Evolutionary conservation across 2,329 filamentous ascomycete species (phyloP), one percentile per base, ranked within the genome.

Genomic region (Chrysoporthe deuterocubensis): DNA sequence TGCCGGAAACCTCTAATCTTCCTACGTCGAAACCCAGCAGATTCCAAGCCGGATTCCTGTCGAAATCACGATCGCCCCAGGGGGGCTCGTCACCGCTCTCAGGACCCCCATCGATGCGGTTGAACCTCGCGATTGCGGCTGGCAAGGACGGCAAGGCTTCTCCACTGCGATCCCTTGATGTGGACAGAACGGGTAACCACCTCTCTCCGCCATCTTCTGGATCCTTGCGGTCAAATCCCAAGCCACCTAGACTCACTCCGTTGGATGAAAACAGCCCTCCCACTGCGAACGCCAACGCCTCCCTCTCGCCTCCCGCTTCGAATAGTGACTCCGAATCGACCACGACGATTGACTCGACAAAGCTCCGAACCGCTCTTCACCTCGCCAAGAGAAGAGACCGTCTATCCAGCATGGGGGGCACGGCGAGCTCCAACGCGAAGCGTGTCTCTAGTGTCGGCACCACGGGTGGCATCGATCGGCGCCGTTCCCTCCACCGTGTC

Each of bases 11-110:
- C 16, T 77, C 78, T 8, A 77, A 72, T 11, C 72, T 83, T 4
- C 72, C 75, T 7, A 58, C 74, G 18, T 73, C 79, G 44, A 92
- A 92, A 73, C 87, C 87, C 62, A 92, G 87, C 79, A 88, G 95
- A 56, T 98, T 98, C 81, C 92, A 97, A 74, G 87, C 94, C 2
- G 95, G 95, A 5, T 97, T 97, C 77, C 81, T 98, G 34, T 89
- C 92, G 81, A 87, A 86, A 75, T 72, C 78, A 52, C 79, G 81
- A 56, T 74, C 77, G 2, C 81, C 82, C 1, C 74, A 80, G 48
- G 79, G 78, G 52, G 82, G 85, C 58, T 89, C 86, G 63, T 93
- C 91, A 3, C 90, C 92, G 4, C 79, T 87, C 4, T 84, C 87
- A 16, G 80, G 81, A 16, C 81, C 85, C 1, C 85, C 88, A 16